These are phyloP conservation scores for Tinospora cordifolia DNA, from an alignment of 164 flowering plant species.

Conservation along the genomic window DNA sequence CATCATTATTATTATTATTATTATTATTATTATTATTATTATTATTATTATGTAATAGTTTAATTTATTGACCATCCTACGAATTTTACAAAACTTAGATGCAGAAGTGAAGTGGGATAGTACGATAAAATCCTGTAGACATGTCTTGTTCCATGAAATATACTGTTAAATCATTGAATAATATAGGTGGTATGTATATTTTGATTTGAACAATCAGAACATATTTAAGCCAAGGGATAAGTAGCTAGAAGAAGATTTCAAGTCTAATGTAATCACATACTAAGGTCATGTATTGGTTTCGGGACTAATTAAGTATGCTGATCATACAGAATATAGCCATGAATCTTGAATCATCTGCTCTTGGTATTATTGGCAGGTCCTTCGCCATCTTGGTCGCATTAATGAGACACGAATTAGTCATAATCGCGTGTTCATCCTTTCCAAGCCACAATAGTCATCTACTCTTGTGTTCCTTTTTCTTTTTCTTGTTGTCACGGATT, in stretches of 20 bases:
- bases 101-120: not conserved
- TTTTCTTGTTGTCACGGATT: not conserved
- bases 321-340: too few relatives aligned
- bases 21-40: too few relatives aligned
- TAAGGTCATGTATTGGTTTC: not conserved
- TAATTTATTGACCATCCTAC: not conserved
- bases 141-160: not conserved
- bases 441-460: slow-evolving; percentile 44
- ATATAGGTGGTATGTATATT: not conserved
- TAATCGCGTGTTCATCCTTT: slow-evolving; percentile 66
- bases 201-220: not conserved
- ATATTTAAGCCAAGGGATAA: too few relatives aligned
- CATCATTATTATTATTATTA: too few relatives aligned
- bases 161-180: too few relatives aligned
- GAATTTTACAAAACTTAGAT: not conserved
- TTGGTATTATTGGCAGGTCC: slow-evolving; percentile 43
- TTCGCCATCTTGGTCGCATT: slow-evolving; percentile 88
- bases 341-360: not conserved
- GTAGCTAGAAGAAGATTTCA: too few relatives aligned
- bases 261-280: not conserved
- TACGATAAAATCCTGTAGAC: not conserved
- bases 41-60: too few relatives aligned
- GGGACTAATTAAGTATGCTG: too few relatives aligned
- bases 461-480: not conserved
- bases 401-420: slow-evolving; percentile 80